Conservation (phyloP, 1,139 yeast genomes). For the Starmera stellimalicola region DNA sequence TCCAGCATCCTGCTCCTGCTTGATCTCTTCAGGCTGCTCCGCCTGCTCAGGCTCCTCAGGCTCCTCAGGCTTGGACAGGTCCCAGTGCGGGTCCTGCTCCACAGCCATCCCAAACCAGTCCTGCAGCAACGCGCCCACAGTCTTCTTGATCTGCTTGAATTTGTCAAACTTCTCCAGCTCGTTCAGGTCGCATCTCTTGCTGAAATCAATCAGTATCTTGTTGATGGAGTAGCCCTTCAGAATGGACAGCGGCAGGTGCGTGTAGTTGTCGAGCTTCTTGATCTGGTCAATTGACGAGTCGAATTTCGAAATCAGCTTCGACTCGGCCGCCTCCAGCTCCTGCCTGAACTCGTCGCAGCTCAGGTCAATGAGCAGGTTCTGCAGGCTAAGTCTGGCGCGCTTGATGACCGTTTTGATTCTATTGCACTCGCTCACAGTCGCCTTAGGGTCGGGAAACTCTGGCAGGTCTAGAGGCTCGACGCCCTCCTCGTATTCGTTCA, state of each 20-base stretch:
- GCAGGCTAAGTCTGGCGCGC: constrained; percentile 11
- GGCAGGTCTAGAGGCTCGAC: constrained; percentile 11
- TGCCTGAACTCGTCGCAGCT: constrained; percentile 5
- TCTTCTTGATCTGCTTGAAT: constrained; percentile 9
- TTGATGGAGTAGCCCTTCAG: constrained; percentile 21
- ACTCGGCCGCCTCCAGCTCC: constrained; percentile 1
- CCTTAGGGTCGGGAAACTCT: constrained; percentile 12
- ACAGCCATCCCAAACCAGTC: constrained; percentile 12
- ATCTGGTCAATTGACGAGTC: constrained; percentile 1
- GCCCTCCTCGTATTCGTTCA: constrained; percentile 5
- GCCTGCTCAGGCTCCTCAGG: not conserved
- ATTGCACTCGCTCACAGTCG: constrained; percentile 8
- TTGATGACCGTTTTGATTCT: constrained; percentile 11
- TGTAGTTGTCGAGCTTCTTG: constrained; percentile 5
- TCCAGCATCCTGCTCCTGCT: no score
- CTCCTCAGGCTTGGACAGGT: constrained; percentile 10
- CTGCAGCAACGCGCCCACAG: constrained; percentile 15
- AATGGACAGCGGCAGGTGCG: no score
- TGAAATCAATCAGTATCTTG: constrained; percentile 21
- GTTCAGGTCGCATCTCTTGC: constrained; percentile 24
- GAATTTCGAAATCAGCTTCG: constrained; percentile 2
- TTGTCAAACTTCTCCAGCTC: constrained; percentile 5
- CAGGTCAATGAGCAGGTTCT: constrained; percentile 6
- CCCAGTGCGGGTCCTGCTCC: constrained; percentile 13
- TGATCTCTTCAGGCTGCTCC: not conserved